phyloP scores from a whole-genome alignment of 2,329 filamentous ascomycete genomes.

The Achaetomium macrosporum region DNA sequence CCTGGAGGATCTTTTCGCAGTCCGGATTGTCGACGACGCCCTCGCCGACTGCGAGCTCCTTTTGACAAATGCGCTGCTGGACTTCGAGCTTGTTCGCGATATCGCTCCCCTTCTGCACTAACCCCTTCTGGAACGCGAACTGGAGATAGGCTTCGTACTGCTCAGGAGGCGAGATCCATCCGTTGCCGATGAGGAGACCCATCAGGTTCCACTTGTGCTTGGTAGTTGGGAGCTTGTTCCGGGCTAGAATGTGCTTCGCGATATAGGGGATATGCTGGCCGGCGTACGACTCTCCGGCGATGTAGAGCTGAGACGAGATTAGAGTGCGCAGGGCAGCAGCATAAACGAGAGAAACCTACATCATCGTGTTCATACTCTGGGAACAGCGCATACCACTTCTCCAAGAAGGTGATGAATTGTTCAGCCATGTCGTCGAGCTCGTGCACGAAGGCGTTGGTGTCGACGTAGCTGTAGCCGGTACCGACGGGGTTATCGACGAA shows the following conservation, averaged over 20 bases:
- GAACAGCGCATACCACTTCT: slow-evolving; percentile 86
- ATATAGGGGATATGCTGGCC: slow-evolving; percentile 98
- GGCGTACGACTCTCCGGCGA: slow-evolving; percentile 94
- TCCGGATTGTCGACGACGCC: slow-evolving; percentile 59
- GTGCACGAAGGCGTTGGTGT: slow-evolving; percentile 78
- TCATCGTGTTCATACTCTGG: slow-evolving; percentile 89
- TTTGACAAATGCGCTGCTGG: slow-evolving; percentile 63
- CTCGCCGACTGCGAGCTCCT: slow-evolving; percentile 47
- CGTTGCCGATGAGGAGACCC: slow-evolving; percentile 90
- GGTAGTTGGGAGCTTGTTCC: slow-evolving; percentile 60
- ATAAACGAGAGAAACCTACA: slow-evolving; percentile 50
- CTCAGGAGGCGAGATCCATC: slow-evolving; percentile 87
- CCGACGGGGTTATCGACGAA: slow-evolving; percentile 98
- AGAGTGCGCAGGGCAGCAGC: slow-evolving; percentile 16
- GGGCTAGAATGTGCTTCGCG: slow-evolving; percentile 79
- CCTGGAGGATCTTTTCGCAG: slow-evolving; percentile 73
- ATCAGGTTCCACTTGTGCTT: slow-evolving; percentile 66
- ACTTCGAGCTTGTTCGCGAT: slow-evolving; percentile 60
- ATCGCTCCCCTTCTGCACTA: slow-evolving; percentile 64
- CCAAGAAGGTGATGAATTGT: slow-evolving; percentile 82
- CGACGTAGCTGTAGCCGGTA: slow-evolving; percentile 92
- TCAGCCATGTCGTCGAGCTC: slow-evolving; percentile 85
- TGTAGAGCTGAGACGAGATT: slow-evolving; percentile 61
- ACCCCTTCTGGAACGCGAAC: slow-evolving; percentile 69
- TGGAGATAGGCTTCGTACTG: slow-evolving; percentile 86